Evolutionary conservation across 176 grass and related monocot species (phyloP).

Genomic region (Musa schizocarpa): DNA sequence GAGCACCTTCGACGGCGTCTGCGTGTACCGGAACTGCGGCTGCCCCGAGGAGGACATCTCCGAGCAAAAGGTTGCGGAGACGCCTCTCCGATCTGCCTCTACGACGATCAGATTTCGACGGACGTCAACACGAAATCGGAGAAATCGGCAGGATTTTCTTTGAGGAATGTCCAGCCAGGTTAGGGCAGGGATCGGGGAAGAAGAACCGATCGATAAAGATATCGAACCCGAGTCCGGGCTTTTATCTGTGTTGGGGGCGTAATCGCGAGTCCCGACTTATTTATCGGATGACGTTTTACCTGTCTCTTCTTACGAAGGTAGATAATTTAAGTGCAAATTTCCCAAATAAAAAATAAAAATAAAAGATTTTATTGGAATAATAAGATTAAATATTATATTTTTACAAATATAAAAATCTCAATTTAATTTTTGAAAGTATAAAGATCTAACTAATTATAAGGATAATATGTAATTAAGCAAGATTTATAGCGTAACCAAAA

Average conservation of each 20-base stretch:
- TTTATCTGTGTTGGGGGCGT: not conserved
- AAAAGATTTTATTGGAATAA: no score
- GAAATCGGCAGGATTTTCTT: not conserved
- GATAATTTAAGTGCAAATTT: no score
- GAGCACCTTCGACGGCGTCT: constrained; percentile 96
- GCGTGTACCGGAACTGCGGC: constrained; percentile 80
- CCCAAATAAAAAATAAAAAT: no score
- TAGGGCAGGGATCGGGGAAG: not conserved
- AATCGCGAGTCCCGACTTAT: no score
- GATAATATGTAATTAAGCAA: no score
- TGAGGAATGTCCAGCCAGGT: not conserved
- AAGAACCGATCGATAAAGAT: not conserved
- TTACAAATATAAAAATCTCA: no score
- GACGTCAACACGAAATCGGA: not conserved
- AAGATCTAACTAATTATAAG: no score
- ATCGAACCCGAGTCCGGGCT: not conserved
- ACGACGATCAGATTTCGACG: not conserved
- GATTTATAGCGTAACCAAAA: no score
- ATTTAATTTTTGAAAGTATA: no score
- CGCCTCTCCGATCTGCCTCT: not conserved
- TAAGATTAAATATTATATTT: no score
- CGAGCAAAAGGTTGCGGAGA: not conserved
- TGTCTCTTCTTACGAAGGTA: no score
- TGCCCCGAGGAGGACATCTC: constrained; percentile 71
- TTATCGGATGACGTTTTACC: no score